Base-by-base conservation (phyloP, 1,284 basidiomycete genomes). In the Boletus calvinii region DNA sequence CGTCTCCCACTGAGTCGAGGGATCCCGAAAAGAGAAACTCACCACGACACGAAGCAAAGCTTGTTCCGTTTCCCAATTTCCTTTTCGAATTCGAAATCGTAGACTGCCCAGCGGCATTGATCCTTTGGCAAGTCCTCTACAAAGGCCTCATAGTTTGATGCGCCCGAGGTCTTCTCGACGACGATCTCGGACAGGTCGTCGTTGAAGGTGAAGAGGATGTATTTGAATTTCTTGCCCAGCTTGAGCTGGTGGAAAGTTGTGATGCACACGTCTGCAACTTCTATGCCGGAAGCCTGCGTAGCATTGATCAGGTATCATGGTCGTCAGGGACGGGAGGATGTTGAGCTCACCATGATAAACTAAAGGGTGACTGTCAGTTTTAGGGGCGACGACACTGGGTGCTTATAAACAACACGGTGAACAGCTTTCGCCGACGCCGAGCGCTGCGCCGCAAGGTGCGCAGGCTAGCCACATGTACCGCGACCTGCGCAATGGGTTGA, bases 71-170 rank as follows among this genome's bases (percentile, higher is more conserved):
- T 87, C 50, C 54, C 51, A 1, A 77, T 90, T 56, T 83, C 90
- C 57, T 84, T 85, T 74, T 90, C 82, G 66, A 80, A 98, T 64
- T 93, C 87, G 61, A 96, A 90, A 73, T 98, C 96, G 70, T 95
- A 98, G 39, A 98, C 82, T 34, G 89, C 94, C 83, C 88, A 99
- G 71, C 91, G 78, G 68, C 90, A 93, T 60, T 91, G 85, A 37
- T 68, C 67, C 68, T 88, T 81, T 4, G 94, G 94, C 46, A 99
- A 78, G 65, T 90, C 83, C 10, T 59, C 72, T 52, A 94, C 55
- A 69, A 99, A 98, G 1, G 81, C 79, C 13, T 95, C 91, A 72
- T 92, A 98, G 52, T 80, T 61, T 2, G 48, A 13, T 1, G 62
- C 66, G 1, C 60, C 55, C n/a, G 78, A 78, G 29, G 65, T 79